These are phyloP conservation scores for Didymellaceae sp. DNA, from an alignment of 2,329 filamentous ascomycete species.

Conservation along the genomic window DNA sequence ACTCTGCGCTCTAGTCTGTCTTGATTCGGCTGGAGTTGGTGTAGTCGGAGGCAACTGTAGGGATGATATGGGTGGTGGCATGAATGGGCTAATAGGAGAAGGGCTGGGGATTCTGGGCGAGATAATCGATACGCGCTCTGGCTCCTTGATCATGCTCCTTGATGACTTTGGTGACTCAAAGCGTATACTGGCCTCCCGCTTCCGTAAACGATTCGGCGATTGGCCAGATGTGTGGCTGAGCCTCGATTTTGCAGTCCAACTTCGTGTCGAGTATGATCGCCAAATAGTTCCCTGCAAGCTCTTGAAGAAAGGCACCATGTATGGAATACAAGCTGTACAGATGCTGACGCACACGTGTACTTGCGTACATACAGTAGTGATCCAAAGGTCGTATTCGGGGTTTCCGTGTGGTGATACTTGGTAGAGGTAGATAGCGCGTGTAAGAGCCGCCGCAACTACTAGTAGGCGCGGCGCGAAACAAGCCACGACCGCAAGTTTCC, in stretches of 20 bases:
- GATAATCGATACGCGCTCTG: slow-evolving; percentile 11
- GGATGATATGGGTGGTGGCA: slow-evolving; percentile 8
- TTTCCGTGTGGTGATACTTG: slow-evolving; percentile 36
- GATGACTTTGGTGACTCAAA: slow-evolving; percentile 8
- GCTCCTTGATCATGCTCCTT: slow-evolving; percentile 2
- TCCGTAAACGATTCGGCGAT: slow-evolving; percentile 4
- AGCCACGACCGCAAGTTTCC: slow-evolving; percentile 38
- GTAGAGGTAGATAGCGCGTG: slow-evolving; percentile 40
- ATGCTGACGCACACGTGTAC: slow-evolving; percentile 39
- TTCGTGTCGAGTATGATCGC: slow-evolving; percentile 22
- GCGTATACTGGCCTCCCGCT: slow-evolving; percentile 11
- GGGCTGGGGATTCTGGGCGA: slow-evolving; percentile 15
- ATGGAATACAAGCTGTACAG: slow-evolving; percentile 43
- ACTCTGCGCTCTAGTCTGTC: background rate
- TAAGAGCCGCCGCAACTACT: slow-evolving; percentile 34
- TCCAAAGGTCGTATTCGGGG: slow-evolving; percentile 38
- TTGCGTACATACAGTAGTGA: slow-evolving; percentile 36
- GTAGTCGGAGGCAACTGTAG: background rate
- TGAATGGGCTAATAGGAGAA: slow-evolving; percentile 8
- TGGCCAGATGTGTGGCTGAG: background rate
- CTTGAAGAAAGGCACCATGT: slow-evolving; percentile 41
- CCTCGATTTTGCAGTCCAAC: slow-evolving; percentile 14
- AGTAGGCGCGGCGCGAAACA: slow-evolving; percentile 43
- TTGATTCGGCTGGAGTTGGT: background rate
- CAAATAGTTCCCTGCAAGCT: slow-evolving; percentile 25